These are phyloP conservation scores for Tetrahymena thermophila DNA, from an alignment of 73 alveolate species.

Conservation along the genomic window DNA sequence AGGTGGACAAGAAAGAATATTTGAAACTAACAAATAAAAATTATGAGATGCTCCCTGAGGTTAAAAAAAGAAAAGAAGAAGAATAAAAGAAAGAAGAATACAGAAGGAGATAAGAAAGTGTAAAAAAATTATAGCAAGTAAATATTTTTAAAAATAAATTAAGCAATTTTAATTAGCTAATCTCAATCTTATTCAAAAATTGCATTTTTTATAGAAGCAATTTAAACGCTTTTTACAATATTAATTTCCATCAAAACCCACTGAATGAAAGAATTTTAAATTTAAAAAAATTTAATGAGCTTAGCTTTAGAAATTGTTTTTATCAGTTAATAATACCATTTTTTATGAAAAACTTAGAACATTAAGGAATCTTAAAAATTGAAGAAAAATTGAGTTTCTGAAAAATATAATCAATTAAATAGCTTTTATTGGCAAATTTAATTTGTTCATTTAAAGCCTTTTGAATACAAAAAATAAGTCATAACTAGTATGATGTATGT, in stretches of 20 bases:
- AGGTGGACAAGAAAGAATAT: constrained; percentile 50
- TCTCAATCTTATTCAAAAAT: too few relatives aligned
- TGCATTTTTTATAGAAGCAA: neutral
- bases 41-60: constrained; percentile 61
- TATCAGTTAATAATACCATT: neutral
- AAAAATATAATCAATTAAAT: neutral
- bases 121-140: constrained; percentile 36
- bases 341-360: neutral
- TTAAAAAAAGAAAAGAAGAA: constrained; percentile 52
- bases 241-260: too few relatives aligned
- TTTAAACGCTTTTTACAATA: too few relatives aligned
- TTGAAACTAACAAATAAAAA: constrained; percentile 53
- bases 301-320: too few relatives aligned
- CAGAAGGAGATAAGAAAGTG: constrained; percentile 41
- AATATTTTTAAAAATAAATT: too few relatives aligned
- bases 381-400: neutral
- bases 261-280: neutral
- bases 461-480: too few relatives aligned
- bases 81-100: constrained; percentile 46
- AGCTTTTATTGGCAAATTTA: too few relatives aligned
- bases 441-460: too few relatives aligned
- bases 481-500: too few relatives aligned
- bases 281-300: too few relatives aligned
- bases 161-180: neutral
- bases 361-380: neutral